Percentiles rank a stretch among this genome's conserved stretches.
phyloP scores from a whole-genome alignment of 2,329 filamentous ascomycete species.

The Aspergillus spinulosporus region DNA sequence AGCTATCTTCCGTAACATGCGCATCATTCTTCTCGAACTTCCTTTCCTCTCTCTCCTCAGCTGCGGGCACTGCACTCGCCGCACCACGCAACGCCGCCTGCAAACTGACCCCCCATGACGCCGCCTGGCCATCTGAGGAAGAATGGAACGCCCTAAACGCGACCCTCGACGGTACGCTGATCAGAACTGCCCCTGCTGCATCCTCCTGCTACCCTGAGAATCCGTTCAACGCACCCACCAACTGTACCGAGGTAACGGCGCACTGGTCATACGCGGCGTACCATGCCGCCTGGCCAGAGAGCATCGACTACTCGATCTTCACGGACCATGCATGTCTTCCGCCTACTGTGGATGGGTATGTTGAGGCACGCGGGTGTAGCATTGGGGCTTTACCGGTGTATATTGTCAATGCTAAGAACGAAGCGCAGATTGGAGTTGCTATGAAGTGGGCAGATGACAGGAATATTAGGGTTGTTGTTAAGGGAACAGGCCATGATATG shows the following conservation, averaged over 20 bases:
- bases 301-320: constrained; percentile 32
- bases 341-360: constrained; percentile 26
- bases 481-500: constrained; percentile 29
- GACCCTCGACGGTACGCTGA: constrained; percentile 25
- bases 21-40: background rate
- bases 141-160: constrained; percentile 27
- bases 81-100: constrained; percentile 9
- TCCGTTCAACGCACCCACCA: constrained; percentile 26
- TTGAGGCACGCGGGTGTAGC: constrained; percentile 26
- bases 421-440: constrained; percentile 31
- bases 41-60: background rate
- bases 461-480: constrained; percentile 30
- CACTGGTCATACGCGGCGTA: constrained; percentile 34
- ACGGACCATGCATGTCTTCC: constrained; percentile 39
- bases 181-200: constrained; percentile 28
- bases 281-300: constrained; percentile 34
- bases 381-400: constrained; percentile 35
- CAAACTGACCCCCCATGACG: constrained; percentile 21
- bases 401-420: constrained; percentile 34
- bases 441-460: constrained; percentile 28
- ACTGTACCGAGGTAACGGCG: constrained; percentile 27
- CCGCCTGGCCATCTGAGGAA: constrained; percentile 21
- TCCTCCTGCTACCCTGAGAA: constrained; percentile 35
- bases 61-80: background rate
- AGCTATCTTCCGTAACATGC: no score